Evolutionary conservation across 768 basidiomycete genomes (phyloP).

Genomic region (Boletus rufocinnamomeus): DNA sequence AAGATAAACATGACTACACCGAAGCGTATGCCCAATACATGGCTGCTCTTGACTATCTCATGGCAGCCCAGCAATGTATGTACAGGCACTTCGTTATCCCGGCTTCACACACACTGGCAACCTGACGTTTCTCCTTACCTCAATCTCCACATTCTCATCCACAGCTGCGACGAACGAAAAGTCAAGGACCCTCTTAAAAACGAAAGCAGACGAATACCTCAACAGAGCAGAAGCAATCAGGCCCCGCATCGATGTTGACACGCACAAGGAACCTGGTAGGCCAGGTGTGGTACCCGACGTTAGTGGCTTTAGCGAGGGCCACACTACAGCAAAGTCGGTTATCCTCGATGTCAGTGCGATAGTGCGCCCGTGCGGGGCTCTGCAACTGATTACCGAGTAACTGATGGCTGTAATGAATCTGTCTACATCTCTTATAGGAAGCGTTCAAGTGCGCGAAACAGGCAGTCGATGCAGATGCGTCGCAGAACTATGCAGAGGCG

Average conservation of each 20-base stretch:
- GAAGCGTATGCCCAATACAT: constrained; percentile 92
- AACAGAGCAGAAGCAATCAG: constrained; percentile 20
- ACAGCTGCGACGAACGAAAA: constrained; percentile 24
- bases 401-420: background rate
- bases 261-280: background rate
- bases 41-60: constrained; percentile 95
- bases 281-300: background rate
- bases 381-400: background rate
- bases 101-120: background rate
- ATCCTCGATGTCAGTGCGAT: constrained; percentile 19
- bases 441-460: constrained; percentile 87
- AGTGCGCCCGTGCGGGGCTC: background rate
- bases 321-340: constrained; percentile 10
- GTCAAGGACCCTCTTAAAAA: constrained; percentile 17
- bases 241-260: background rate
- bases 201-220: constrained; percentile 23
- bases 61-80: constrained; percentile 93
- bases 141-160: background rate
- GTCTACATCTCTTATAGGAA: constrained; percentile 39
- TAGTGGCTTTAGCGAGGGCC: background rate
- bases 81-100: background rate
- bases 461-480: constrained; percentile 87
- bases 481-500: constrained; percentile 90
- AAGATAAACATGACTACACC: constrained; percentile 84
- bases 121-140: background rate